Conservation (phyloP, 495 filamentous ascomycete species). For the Neurospora terricola region DNA sequence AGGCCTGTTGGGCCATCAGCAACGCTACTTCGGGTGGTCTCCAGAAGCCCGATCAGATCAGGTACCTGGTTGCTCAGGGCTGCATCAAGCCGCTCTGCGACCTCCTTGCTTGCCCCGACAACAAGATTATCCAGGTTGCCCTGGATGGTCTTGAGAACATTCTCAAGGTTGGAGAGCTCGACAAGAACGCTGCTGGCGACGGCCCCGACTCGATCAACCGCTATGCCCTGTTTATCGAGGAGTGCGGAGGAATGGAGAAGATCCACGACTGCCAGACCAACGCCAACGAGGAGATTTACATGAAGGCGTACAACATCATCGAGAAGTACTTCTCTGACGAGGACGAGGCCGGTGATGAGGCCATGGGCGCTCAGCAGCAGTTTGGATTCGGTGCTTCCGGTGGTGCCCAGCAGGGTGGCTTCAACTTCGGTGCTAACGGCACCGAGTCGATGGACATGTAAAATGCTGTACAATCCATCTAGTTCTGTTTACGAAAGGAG, state of each 20-base stretch:
- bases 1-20: conserved; percentile 99
- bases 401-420: conserved; percentile 64
- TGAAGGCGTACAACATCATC: conserved; percentile 99
- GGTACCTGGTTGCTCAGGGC: conserved; percentile 84
- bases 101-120: conserved; percentile 91
- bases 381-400: conserved; percentile 75
- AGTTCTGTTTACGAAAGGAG: background rate
- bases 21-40: conserved; percentile 97
- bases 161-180: conserved; percentile 96
- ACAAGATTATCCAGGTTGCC: conserved; percentile 99
- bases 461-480: conserved; percentile 12
- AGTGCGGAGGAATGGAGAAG: conserved; percentile 99
- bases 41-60: conserved; percentile 97
- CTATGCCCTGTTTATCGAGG: conserved; percentile 96
- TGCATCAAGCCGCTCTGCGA: conserved; percentile 98
- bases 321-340: conserved; percentile 99
- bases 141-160: conserved; percentile 99
- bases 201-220: conserved; percentile 80
- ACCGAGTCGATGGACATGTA: conserved; percentile 99
- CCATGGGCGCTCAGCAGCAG: conserved; percentile 42
- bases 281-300: conserved; percentile 99
- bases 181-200: conserved; percentile 76
- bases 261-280: conserved; percentile 99
- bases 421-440: conserved; percentile 85
- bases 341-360: conserved; percentile 72